Evolutionary conservation across 257 asterid species (phyloP).

Genomic region (Solanum pimpinellifolium): DNA sequence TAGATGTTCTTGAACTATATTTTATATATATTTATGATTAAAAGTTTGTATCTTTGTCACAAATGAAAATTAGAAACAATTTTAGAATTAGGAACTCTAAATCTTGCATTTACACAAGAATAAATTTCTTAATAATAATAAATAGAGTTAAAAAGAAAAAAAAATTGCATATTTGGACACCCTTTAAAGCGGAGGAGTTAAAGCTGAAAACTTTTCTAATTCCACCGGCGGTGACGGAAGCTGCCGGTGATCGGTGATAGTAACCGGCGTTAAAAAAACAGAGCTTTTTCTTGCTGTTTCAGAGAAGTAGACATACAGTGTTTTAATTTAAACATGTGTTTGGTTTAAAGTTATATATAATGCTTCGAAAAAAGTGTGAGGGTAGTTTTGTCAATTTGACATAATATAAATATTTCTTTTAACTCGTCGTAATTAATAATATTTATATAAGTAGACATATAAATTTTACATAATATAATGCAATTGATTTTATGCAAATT

Average conservation of each 20-base stretch:
- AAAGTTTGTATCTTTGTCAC: not conserved
- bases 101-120: not conserved
- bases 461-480: too few species aligned
- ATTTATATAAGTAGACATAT: too few species aligned
- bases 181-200: not conserved
- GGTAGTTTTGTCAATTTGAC: not conserved
- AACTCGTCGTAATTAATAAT: not conserved
- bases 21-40: not conserved
- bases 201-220: not conserved
- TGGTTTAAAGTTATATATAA: not conserved
- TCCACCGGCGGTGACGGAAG: not conserved
- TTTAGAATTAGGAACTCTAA: not conserved
- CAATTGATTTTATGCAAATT: too few species aligned
- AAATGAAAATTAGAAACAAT: not conserved
- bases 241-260: not conserved
- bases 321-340: not conserved
- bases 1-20: not conserved
- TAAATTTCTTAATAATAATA: not conserved
- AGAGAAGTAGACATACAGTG: not conserved
- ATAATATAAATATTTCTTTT: too few species aligned
- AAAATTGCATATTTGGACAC: not conserved
- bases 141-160: not conserved
- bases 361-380: not conserved
- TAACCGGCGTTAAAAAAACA: not conserved
- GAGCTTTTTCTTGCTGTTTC: not conserved